Evolutionary conservation across 2,329 filamentous ascomycete genomes (phyloP).

Genomic region (Paramyrothecium sp.): DNA sequence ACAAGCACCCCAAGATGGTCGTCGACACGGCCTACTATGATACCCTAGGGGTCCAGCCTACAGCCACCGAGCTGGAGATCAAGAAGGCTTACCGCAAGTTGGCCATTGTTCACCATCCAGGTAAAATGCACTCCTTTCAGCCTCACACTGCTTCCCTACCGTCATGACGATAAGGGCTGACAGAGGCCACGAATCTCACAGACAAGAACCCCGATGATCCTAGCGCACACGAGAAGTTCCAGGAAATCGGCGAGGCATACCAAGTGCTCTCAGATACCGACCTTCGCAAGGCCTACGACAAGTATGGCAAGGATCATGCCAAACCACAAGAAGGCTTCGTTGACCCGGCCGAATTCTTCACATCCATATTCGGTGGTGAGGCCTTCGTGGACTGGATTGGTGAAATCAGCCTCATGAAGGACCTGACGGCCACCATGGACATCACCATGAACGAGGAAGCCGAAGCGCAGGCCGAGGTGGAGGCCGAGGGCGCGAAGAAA

Average conservation of each 20-base stretch:
- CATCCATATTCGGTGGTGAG: constrained; percentile 96
- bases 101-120: constrained; percentile 89
- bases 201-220: constrained; percentile 99
- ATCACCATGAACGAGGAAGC: constrained; percentile 84
- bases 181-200: constrained; percentile 29
- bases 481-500: constrained; percentile 44
- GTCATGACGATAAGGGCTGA: constrained; percentile 5
- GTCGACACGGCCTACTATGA: constrained; percentile 89
- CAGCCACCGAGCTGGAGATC: constrained; percentile 87
- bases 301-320: constrained; percentile 92
- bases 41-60: constrained; percentile 77
- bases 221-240: constrained; percentile 90
- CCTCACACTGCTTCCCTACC: background rate
- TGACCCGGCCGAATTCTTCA: constrained; percentile 97
- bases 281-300: constrained; percentile 90
- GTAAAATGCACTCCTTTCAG: constrained; percentile 39
- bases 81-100: constrained; percentile 96
- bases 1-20: constrained; percentile 61
- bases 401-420: constrained; percentile 98
- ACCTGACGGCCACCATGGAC: constrained; percentile 96
- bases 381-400: constrained; percentile 96
- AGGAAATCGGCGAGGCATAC: constrained; percentile 75
- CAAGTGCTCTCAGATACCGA: constrained; percentile 85
- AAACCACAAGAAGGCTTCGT: constrained; percentile 90
- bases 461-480: constrained; percentile 49